Percentiles rank a stretch among this genome's conserved stretches.
These are phyloP conservation scores for Rhizopus delemar DNA, from an alignment of 371 early-diverging fungal genomes.

Conservation along the genomic window DNA sequence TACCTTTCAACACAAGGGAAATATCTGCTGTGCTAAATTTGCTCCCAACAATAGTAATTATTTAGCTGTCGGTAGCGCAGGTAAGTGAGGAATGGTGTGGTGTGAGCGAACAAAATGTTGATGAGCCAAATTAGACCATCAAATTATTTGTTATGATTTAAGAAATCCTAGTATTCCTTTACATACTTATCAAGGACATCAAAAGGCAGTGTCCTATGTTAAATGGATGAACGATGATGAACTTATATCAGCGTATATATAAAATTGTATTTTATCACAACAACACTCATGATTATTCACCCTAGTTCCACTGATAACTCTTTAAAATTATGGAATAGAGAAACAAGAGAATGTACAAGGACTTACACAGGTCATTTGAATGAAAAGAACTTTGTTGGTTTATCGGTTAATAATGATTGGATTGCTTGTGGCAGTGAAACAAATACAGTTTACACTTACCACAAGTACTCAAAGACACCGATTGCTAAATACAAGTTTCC, in stretches of 20 bases:
- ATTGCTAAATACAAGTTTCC: slow-evolving; percentile 77
- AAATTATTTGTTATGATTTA: slow-evolving; percentile 85
- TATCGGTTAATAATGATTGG: slow-evolving; percentile 78
- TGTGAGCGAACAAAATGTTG: not conserved
- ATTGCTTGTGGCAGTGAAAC: slow-evolving; percentile 91
- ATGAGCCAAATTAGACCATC: slow-evolving; percentile 64
- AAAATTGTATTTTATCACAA: no score
- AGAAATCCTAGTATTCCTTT: slow-evolving; percentile 70
- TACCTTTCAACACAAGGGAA: slow-evolving; percentile 82
- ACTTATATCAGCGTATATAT: slow-evolving; percentile 71
- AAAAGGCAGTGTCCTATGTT: slow-evolving; percentile 91
- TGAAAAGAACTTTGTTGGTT: slow-evolving; percentile 95
- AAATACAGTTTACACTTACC: slow-evolving; percentile 83
- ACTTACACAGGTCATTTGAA: slow-evolving; percentile 85
- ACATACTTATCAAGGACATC: slow-evolving; percentile 76
- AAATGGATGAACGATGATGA: slow-evolving; percentile 73
- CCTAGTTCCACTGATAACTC: slow-evolving; percentile 84
- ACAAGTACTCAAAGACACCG: slow-evolving; percentile 69
- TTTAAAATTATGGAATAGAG: slow-evolving; percentile 79
- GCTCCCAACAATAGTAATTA: slow-evolving; percentile 73
- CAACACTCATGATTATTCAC: not conserved
- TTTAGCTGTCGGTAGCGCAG: slow-evolving; percentile 86
- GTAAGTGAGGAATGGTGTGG: slow-evolving; percentile 29
- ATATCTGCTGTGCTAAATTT: slow-evolving; percentile 91
- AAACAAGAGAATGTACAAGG: slow-evolving; percentile 56